Percentiles rank a stretch among this genome's conserved stretches.
Evolutionary conservation across 1,284 basidiomycete species (phyloP).

Genomic region (Rhodotorula glutinis): DNA sequence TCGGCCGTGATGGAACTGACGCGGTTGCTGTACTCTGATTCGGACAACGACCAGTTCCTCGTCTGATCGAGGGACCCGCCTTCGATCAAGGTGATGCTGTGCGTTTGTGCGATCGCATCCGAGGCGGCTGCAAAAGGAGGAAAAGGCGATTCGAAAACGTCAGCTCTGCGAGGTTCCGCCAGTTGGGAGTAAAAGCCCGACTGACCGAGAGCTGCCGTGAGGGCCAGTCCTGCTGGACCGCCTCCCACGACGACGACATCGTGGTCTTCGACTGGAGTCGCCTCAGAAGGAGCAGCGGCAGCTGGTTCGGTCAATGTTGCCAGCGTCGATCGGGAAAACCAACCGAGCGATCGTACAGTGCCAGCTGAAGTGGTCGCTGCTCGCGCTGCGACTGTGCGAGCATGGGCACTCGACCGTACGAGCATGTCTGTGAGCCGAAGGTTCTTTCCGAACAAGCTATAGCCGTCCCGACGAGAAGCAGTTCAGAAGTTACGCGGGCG

Average conservation of each 20-base stretch:
- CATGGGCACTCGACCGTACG: not conserved
- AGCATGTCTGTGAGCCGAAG: not conserved
- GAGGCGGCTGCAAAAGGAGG: slow-evolving; percentile 20
- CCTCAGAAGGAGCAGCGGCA: not conserved
- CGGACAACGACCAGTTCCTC: slow-evolving; percentile 62
- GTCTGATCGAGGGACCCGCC: slow-evolving; percentile 69
- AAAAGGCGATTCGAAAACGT: not conserved
- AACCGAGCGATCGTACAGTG: slow-evolving; percentile 1
- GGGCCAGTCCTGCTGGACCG: slow-evolving; percentile 83
- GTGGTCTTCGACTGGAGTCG: slow-evolving; percentile 39
- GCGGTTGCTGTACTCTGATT: slow-evolving; percentile 72
- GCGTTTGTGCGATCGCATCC: slow-evolving; percentile 18
- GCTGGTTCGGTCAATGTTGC: too few relatives aligned
- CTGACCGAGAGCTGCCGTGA: slow-evolving; percentile 79
- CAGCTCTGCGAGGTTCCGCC: not conserved
- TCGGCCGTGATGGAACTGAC: slow-evolving; percentile 83
- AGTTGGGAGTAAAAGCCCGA: not conserved
- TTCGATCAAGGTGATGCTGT: slow-evolving; percentile 68
- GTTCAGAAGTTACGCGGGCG: too few relatives aligned
- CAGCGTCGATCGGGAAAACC: not conserved
- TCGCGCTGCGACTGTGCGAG: not conserved
- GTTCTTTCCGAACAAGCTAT: too few relatives aligned
- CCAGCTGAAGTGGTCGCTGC: not conserved
- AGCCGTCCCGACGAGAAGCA: too few relatives aligned
- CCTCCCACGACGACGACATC: slow-evolving; percentile 94